Conservation (phyloP, 1,284 basidiomycete species). For the Ganoderma lingzhi region DNA sequence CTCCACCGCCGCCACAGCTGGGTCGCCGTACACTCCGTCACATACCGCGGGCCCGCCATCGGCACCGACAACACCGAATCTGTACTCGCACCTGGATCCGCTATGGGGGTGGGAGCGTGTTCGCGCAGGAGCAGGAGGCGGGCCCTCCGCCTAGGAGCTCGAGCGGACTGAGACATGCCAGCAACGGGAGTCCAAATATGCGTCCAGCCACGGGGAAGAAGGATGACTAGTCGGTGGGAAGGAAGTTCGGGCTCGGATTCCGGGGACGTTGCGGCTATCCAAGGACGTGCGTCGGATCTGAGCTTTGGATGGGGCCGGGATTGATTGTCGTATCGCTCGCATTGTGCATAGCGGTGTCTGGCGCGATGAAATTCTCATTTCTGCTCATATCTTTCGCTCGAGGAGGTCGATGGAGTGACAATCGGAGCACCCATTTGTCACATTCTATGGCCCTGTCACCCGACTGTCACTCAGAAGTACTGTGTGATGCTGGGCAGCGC, state of each 20-base stretch:
- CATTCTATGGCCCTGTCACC: too few species aligned
- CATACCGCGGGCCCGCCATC: constrained; percentile 23
- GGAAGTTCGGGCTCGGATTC: too few species aligned
- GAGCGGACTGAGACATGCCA: constrained; percentile 31
- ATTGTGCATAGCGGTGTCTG: background rate
- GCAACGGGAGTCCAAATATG: constrained; percentile 27
- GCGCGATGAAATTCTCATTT: background rate
- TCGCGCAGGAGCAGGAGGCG: constrained; percentile 36
- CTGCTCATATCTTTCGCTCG: background rate
- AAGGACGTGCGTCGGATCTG: background rate
- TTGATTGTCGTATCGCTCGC: background rate
- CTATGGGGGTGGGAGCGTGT: constrained; percentile 25
- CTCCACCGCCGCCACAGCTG: constrained; percentile 37
- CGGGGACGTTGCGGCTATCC: too few species aligned
- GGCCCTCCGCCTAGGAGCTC: constrained; percentile 37
- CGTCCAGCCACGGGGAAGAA: constrained; percentile 45
- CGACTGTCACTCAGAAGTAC: background rate
- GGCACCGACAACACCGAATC: constrained; percentile 34
- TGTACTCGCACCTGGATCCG: constrained; percentile 45
- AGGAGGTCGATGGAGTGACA: background rate
- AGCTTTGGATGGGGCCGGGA: background rate
- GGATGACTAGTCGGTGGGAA: constrained; percentile 47
- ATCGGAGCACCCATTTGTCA: too few species aligned
- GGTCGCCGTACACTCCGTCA: constrained; percentile 36
- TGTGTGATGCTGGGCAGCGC: background rate